Base-by-base conservation (phyloP, 2,329 filamentous ascomycete genomes). In the Penicillium occitanis region DNA sequence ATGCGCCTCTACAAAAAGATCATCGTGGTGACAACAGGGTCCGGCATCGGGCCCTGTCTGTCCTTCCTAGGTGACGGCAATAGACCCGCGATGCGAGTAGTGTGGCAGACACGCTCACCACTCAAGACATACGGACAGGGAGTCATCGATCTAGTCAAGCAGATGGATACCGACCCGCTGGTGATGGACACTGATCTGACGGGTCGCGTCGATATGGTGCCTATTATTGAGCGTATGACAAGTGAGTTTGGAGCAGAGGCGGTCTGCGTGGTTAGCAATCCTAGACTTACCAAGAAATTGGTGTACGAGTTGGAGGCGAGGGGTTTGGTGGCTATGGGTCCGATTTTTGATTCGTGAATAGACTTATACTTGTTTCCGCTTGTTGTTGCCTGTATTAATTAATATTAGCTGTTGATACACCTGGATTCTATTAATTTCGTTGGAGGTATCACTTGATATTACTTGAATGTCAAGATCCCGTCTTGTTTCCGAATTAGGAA, bases 181-280 rank as follows among this genome's bases (percentile, higher is more conserved):
- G 85, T 93, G 63, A 84, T 91, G 73, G 88, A 93, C 73, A 91
- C 89, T 2, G 82, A 83, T 64, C 73, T 77, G 42, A 80, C 81
- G 37, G 82, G 89, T 6, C 64, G 65, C 7, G 84, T 87, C 2
- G 85, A 91, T 73, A 84, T 91, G 74, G 71, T 89, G 33, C 81
- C 80, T 13, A 79, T 87, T 55, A 82, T 84, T 46, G 88, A 85
- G 70, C 77, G 80, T 8, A 78, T 88, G 61, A 80, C 79, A 59
- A 72, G 71, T 59, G 76, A 83, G 37, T 80, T 80, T 30, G 69
- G 77, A 0, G 83, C 84, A 1, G 90, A 92, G 80, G 90, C 89
- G 2, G 88, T 92, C 44, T 88, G 91, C 72, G 84, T 92, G 67
- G 89, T 93, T 71, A 88, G 87, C 64, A 93, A 92, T 74, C 86